Evolutionary conservation across 495 filamentous ascomycete species (phyloP).

Genomic region (Astrothelium macrocarpum): DNA sequence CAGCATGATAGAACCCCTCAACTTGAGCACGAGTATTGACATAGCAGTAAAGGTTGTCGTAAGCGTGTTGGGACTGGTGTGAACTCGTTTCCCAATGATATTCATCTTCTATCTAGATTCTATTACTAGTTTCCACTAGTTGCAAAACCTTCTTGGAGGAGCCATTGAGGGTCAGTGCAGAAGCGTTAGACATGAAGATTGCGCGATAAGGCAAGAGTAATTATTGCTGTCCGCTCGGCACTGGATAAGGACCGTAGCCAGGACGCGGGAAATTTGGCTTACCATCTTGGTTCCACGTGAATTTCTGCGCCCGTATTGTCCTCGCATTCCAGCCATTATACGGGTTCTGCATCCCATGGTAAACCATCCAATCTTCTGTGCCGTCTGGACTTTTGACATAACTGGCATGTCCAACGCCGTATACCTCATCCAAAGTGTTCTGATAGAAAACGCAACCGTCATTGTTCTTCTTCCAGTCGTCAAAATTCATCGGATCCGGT

Average conservation of each 20-base stretch:
- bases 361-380: constrained; percentile 40
- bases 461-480: constrained; percentile 37
- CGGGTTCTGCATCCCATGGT: constrained; percentile 39
- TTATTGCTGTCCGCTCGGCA: constrained; percentile 25
- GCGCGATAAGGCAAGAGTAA: too few species aligned
- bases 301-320: constrained; percentile 33
- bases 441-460: constrained; percentile 42
- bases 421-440: constrained; percentile 35
- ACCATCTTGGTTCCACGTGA: constrained; percentile 33
- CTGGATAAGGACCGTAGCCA: constrained; percentile 33
- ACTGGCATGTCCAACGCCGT: constrained; percentile 42
- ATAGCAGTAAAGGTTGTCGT: too few species aligned
- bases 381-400: constrained; percentile 40
- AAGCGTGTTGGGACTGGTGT: too few species aligned
- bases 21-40: too few species aligned
- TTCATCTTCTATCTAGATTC: too few species aligned
- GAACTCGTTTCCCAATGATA: too few species aligned
- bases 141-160: too few species aligned
- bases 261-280: constrained; percentile 32
- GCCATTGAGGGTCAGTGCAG: too few species aligned
- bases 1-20: too few species aligned
- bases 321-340: constrained; percentile 31
- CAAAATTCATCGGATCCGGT: constrained; percentile 41
- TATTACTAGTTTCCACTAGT: too few species aligned
- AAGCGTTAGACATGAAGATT: too few species aligned